Percentiles rank a stretch among this genome's conserved stretches.
phyloP scores from a whole-genome alignment of 192 early-diverging fungal genomes.

The Coemansia sp. region DNA sequence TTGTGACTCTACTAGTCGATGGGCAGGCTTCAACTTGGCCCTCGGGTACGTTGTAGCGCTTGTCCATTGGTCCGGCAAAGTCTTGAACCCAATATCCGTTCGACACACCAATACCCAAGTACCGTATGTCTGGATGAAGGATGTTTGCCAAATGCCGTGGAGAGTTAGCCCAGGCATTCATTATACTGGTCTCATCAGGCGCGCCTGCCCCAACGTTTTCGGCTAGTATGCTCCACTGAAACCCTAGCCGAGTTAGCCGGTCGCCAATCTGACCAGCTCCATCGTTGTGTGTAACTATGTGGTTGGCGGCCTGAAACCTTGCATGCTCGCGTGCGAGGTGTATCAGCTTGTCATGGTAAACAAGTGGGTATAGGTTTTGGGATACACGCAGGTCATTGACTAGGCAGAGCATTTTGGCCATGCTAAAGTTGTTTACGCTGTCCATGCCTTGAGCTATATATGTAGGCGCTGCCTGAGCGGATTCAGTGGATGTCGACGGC shows the following conservation, averaged over 20 bases:
- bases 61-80: constrained; percentile 33
- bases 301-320: constrained; percentile 27
- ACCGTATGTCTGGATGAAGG: constrained; percentile 34
- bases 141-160: constrained; percentile 42
- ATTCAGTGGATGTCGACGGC: background rate
- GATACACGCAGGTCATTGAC: constrained; percentile 30
- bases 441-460: background rate
- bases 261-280: constrained; percentile 33
- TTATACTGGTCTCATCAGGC: constrained; percentile 23
- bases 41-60: background rate
- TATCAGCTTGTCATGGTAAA: constrained; percentile 25
- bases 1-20: constrained; percentile 1
- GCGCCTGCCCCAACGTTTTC: constrained; percentile 51
- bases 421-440: constrained; percentile 20
- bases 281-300: constrained; percentile 40
- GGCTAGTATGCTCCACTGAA: constrained; percentile 24
- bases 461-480: background rate
- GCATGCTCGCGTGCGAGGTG: constrained; percentile 33
- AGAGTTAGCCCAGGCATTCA: constrained; percentile 36
- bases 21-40: constrained; percentile 32
- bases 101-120: constrained; percentile 35
- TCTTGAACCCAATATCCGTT: constrained; percentile 53
- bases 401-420: constrained; percentile 42
- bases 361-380: constrained; percentile 18
- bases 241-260: constrained; percentile 25